These are phyloP conservation scores for Neoboletus subvelutipes DNA, from an alignment of 768 basidiomycete genomes.

Conservation along the genomic window DNA sequence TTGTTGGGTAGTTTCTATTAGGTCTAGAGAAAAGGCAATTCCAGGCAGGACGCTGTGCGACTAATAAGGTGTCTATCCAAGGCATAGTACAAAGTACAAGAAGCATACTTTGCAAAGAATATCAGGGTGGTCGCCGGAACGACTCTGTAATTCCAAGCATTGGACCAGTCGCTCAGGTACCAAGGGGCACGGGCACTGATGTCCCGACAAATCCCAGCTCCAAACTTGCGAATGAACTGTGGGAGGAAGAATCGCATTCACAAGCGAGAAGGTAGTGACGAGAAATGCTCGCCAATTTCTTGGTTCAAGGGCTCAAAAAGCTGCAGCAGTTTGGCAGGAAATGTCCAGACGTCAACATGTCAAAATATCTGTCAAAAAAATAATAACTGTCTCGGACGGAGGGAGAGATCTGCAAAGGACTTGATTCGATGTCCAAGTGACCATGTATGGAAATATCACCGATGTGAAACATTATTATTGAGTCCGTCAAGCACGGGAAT, in stretches of 20 bases:
- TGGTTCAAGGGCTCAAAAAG: no score
- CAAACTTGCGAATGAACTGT: conserved; percentile 34
- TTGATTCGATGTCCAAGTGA: neutral
- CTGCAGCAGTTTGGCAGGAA: neutral
- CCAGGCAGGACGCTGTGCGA: conserved; percentile 73
- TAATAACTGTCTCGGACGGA: neutral
- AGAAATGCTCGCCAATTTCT: no score
- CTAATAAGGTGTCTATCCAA: neutral
- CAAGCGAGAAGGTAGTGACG: neutral
- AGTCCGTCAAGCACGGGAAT: neutral
- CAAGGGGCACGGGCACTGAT: conserved; percentile 70
- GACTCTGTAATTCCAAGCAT: conserved; percentile 91
- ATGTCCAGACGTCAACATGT: neutral
- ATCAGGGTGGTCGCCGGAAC: conserved; percentile 83
- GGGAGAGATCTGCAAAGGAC: no score
- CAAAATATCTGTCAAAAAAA: neutral
- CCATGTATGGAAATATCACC: neutral
- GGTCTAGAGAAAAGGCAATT: conserved; percentile 87
- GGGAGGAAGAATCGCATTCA: neutral
- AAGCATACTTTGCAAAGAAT: conserved; percentile 76
- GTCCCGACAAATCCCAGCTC: conserved; percentile 69
- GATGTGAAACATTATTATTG: neutral
- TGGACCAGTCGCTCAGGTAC: conserved; percentile 86
- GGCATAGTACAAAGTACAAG: neutral
- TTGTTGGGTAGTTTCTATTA: conserved; percentile 86